Conservation (phyloP, 1,284 basidiomycete genomes). For the Heterobasidion annosum region DNA sequence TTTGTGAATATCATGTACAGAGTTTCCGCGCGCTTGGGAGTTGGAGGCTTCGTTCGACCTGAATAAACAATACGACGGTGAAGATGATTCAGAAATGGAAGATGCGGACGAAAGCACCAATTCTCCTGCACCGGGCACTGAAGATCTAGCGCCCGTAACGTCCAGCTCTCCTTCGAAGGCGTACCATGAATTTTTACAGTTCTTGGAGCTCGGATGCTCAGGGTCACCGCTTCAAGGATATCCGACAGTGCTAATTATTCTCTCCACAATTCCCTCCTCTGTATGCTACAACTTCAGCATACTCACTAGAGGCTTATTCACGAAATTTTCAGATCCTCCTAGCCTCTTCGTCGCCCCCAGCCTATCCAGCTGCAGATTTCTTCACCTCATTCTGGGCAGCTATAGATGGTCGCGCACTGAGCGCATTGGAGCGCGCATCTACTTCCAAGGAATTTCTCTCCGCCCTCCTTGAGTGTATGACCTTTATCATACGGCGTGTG, state of each 20-base stretch:
- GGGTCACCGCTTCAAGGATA: conserved; percentile 73
- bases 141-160: no score
- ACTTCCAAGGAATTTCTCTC: conserved; percentile 56
- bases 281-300: conserved; percentile 24
- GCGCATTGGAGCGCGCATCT: conserved; percentile 37
- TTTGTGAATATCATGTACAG: conserved; percentile 25
- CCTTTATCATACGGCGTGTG: conserved; percentile 44
- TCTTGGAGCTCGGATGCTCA: conserved; percentile 67
- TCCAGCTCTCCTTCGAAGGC: conserved; percentile 28
- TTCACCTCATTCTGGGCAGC: conserved; percentile 75
- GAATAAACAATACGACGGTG: conserved; percentile 19
- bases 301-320: conserved; percentile 13
- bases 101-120: conserved; percentile 21
- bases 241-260: conserved; percentile 65
- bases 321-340: conserved; percentile 11
- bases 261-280: conserved; percentile 68
- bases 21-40: conserved; percentile 56
- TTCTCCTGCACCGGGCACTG: neutral
- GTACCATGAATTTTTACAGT: conserved; percentile 66
- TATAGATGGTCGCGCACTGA: conserved; percentile 55
- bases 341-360: conserved; percentile 14
- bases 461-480: conserved; percentile 61
- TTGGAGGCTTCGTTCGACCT: conserved; percentile 23
- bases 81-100: conserved; percentile 23
- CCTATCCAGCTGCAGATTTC: conserved; percentile 20